Percentiles rank a stretch among this genome's conserved stretches.
Conservation (phyloP, 495 filamentous ascomycete genomes). For the Aspergillus coremiiformis region DNA sequence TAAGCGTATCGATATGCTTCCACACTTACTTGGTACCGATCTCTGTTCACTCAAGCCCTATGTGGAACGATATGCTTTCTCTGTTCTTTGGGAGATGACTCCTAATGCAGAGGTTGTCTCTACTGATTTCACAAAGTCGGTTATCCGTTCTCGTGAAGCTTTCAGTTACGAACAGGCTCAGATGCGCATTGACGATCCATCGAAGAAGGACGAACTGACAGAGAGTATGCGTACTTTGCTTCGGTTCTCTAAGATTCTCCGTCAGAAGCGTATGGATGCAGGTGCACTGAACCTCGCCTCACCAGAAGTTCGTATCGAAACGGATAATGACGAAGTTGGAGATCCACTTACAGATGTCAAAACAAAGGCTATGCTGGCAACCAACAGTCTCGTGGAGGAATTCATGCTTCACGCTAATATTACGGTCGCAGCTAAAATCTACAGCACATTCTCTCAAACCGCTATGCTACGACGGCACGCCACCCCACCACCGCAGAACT, state of each 20-base stretch:
- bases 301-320: conserved; percentile 89
- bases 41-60: conserved; percentile 96
- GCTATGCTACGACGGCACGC: conserved; percentile 88
- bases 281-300: conserved; percentile 91
- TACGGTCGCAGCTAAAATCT: conserved; percentile 79
- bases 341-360: conserved; percentile 89
- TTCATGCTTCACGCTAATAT: conserved; percentile 99
- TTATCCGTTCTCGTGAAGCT: conserved; percentile 94
- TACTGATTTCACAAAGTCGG: conserved; percentile 85
- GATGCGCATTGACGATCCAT: conserved; percentile 78
- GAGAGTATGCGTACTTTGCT: conserved; percentile 82
- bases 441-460: conserved; percentile 86
- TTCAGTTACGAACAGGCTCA: conserved; percentile 98
- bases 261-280: conserved; percentile 90
- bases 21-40: conserved; percentile 89
- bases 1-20: conserved; percentile 99
- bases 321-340: conserved; percentile 90
- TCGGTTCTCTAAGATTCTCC: conserved; percentile 86
- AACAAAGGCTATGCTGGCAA: conserved; percentile 87
- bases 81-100: conserved; percentile 87
- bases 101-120: conserved; percentile 76
- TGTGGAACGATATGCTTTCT: conserved; percentile 95
- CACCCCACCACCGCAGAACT: conserved; percentile 88
- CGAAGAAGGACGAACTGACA: conserved; percentile 81
- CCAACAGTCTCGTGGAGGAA: conserved; percentile 95